Conservation (phyloP, 2,329 filamentous ascomycete species). For the Grosmannia clavigera region DNA sequence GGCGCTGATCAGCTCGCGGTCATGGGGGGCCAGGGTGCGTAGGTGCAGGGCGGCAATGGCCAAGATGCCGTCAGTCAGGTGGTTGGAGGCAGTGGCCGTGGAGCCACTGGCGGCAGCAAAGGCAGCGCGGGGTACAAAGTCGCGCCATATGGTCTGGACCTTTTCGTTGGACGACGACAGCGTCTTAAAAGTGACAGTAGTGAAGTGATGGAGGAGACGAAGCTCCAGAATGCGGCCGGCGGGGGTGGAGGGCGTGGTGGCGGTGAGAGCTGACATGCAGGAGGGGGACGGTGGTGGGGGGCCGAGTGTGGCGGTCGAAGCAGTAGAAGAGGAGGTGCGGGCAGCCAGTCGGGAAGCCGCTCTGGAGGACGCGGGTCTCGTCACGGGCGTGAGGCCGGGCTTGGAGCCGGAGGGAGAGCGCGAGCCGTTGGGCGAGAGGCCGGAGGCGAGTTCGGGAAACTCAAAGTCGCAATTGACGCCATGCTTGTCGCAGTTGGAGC, state of each 20-base stretch:
- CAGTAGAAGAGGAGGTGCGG: neutral
- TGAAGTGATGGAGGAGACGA: conserved; percentile 53
- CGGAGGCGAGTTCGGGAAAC: conserved; percentile 32
- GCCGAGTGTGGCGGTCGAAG: neutral
- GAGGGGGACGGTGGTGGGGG: neutral
- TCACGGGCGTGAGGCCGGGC: conserved; percentile 1
- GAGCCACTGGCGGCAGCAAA: conserved; percentile 31
- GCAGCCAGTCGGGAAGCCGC: neutral
- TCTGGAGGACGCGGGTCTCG: neutral
- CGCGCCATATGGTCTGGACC: conserved; percentile 46
- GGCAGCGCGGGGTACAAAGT: conserved; percentile 47
- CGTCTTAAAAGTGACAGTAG: conserved; percentile 46
- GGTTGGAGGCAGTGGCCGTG: conserved; percentile 25
- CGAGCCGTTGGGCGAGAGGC: conserved; percentile 24
- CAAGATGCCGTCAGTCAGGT: conserved; percentile 50
- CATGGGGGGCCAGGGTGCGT: conserved; percentile 42
- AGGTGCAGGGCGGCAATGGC: conserved; percentile 53
- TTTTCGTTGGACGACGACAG: conserved; percentile 39
- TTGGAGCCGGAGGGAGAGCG: neutral
- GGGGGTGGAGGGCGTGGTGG: conserved; percentile 20
- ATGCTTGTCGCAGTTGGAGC: conserved; percentile 55
- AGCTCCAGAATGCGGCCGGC: conserved; percentile 43
- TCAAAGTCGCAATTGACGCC: conserved; percentile 56
- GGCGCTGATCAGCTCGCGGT: conserved; percentile 46
- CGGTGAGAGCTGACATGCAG: conserved; percentile 19